Conservation (phyloP, 2,329 filamentous ascomycete genomes). For the Fusarium succisae region DNA sequence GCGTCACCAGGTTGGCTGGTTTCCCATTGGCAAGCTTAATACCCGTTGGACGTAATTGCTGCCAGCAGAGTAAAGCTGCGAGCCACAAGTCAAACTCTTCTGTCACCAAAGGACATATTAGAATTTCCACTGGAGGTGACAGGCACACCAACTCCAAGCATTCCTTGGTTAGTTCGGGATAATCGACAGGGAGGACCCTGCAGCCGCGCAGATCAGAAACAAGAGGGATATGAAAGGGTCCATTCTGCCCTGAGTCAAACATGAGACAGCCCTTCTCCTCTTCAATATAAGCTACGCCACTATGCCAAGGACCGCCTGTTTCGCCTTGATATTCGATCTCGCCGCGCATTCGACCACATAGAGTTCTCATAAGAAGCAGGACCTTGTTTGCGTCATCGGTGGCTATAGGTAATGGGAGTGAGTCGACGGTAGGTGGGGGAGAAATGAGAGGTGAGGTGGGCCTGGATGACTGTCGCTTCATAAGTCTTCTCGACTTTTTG, state of each 20-base stretch:
- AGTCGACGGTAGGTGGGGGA: constrained; percentile 66
- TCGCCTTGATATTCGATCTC: constrained; percentile 77
- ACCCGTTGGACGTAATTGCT: constrained; percentile 72
- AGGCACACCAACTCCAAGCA: constrained; percentile 65
- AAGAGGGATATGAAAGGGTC: constrained; percentile 71
- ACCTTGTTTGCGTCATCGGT: constrained; percentile 77
- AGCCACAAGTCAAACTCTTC: constrained; percentile 83
- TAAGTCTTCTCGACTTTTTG: constrained; percentile 62
- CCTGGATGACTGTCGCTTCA: constrained; percentile 65
- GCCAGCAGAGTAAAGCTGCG: constrained; percentile 83
- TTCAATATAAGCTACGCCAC: constrained; percentile 80
- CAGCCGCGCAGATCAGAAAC: constrained; percentile 81
- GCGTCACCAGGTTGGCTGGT: constrained; percentile 44
- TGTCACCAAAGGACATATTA: constrained; percentile 70
- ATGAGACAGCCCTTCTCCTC: constrained; percentile 79
- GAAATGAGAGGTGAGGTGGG: constrained; percentile 66
- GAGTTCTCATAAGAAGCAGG: constrained; percentile 77
- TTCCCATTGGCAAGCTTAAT: constrained; percentile 61
- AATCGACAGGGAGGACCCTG: constrained; percentile 67
- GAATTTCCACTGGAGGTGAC: constrained; percentile 66
- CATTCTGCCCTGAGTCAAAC: constrained; percentile 75
- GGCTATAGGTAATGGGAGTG: constrained; percentile 66
- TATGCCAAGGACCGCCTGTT: constrained; percentile 69
- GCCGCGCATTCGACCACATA: constrained; percentile 83
- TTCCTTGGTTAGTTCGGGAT: constrained; percentile 53